Evolutionary conservation across 2,329 filamentous ascomycete genomes (phyloP).

Genomic region (Diaporthe vaccinii): DNA sequence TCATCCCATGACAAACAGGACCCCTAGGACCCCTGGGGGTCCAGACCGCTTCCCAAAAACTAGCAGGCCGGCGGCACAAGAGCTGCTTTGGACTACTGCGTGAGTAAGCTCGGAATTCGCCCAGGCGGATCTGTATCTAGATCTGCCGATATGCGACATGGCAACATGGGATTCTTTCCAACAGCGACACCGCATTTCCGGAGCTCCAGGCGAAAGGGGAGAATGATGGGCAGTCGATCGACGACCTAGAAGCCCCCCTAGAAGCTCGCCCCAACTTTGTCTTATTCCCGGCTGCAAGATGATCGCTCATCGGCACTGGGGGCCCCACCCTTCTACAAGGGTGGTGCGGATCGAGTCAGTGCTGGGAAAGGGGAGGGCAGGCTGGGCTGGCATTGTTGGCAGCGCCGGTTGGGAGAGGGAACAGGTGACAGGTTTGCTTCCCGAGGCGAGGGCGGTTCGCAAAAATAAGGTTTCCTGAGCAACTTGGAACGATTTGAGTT

Average conservation of each 20-base stretch:
- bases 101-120: not conserved
- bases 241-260: slow-evolving; percentile 13
- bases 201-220: not conserved
- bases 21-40: not conserved
- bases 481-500: slow-evolving; percentile 6
- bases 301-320: slow-evolving; percentile 11
- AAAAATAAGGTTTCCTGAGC: slow-evolving; percentile 22
- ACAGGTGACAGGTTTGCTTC: slow-evolving; percentile 20
- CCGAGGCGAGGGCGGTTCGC: not conserved
- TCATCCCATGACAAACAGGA: slow-evolving; percentile 2
- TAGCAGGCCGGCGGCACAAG: not conserved
- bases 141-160: slow-evolving; percentile 9
- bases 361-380: slow-evolving; percentile 14
- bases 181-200: slow-evolving; percentile 9
- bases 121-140: slow-evolving; percentile 4
- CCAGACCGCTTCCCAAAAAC: not conserved
- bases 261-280: not conserved
- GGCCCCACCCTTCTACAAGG: slow-evolving; percentile 6
- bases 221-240: slow-evolving; percentile 13
- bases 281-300: slow-evolving; percentile 15
- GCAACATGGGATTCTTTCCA: slow-evolving; percentile 13
- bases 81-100: not conserved
- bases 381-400: not conserved
- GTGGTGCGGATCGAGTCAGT: slow-evolving; percentile 20
- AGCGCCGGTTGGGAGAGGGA: not conserved